Conservation (phyloP, 208 protist genomes). For the Leishmania mexicana region DNA sequence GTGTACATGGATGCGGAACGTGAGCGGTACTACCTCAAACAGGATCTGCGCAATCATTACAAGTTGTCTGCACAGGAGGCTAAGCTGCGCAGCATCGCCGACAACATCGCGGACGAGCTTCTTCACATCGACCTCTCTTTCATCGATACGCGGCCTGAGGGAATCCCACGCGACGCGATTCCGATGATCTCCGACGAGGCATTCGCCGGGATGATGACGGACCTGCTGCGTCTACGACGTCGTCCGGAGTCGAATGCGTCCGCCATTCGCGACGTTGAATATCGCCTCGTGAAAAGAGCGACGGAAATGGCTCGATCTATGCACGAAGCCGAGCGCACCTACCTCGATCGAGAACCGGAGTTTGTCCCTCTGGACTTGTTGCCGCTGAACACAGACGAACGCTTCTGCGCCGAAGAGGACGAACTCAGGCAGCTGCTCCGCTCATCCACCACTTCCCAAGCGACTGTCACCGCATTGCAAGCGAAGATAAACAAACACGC, state of each 20-base stretch:
- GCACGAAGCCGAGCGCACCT: conserved; percentile 57
- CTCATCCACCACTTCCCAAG: background rate
- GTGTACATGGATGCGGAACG: conserved; percentile 51
- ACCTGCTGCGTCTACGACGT: conserved; percentile 25
- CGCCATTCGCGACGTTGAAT: conserved; percentile 25
- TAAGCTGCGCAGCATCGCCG: conserved; percentile 37
- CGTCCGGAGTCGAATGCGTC: conserved; percentile 21
- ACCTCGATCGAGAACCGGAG: conserved; percentile 46
- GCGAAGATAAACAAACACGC: conserved; percentile 44
- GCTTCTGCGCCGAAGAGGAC: conserved; percentile 46
- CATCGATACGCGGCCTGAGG: conserved; percentile 41
- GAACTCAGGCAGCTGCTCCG: conserved; percentile 39
- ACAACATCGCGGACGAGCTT: conserved; percentile 14
- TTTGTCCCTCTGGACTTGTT: conserved; percentile 51
- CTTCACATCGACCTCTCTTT: conserved; percentile 30
- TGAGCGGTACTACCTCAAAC: conserved; percentile 42
- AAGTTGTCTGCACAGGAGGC: conserved; percentile 50
- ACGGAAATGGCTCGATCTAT: conserved; percentile 48
- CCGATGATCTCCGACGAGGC: conserved; percentile 26
- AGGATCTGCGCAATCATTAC: conserved; percentile 59
- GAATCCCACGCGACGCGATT: conserved; percentile 50
- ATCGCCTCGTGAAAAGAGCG: conserved; percentile 40
- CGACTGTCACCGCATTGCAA: conserved; percentile 35
- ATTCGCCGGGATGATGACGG: conserved; percentile 30
- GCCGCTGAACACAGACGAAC: conserved; percentile 55